These are phyloP conservation scores for Xylaria sp. DNA, from an alignment of 2,329 filamentous ascomycete genomes.

Conservation along the genomic window DNA sequence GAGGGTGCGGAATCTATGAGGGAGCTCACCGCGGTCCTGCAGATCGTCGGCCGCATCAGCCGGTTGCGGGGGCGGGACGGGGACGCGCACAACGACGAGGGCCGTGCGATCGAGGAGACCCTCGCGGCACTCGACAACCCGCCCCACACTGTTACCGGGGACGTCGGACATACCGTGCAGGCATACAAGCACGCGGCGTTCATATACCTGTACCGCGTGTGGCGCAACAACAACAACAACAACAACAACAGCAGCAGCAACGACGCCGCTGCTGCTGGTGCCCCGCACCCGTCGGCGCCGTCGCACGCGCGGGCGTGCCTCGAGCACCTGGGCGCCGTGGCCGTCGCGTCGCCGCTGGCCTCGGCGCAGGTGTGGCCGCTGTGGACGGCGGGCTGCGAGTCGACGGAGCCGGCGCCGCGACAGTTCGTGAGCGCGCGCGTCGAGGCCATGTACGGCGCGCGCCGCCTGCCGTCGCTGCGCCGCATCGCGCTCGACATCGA, in stretches of 20 bases:
- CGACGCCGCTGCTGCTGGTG: no score
- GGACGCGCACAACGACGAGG: slow-evolving; percentile 12
- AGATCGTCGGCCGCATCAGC: slow-evolving; percentile 31
- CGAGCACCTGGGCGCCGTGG: slow-evolving; percentile 29
- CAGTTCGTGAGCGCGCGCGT: slow-evolving; percentile 31
- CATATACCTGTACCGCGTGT: slow-evolving; percentile 38
- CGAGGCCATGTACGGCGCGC: slow-evolving; percentile 33
- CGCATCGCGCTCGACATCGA: slow-evolving; percentile 36
- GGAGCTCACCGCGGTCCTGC: slow-evolving; percentile 26
- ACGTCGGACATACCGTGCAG: slow-evolving; percentile 32
- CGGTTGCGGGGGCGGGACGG: slow-evolving; percentile 25
- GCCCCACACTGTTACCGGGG: slow-evolving; percentile 13
- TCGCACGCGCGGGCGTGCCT: slow-evolving; percentile 33
- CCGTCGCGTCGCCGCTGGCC: slow-evolving; percentile 33
- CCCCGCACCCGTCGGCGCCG: slow-evolving; percentile 24
- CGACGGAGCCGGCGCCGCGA: slow-evolving; percentile 28
- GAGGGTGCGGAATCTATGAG: slow-evolving; percentile 26
- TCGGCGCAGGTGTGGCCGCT: slow-evolving; percentile 38
- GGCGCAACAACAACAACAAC: no score
- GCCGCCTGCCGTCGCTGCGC: slow-evolving; percentile 34
- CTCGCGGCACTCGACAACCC: slow-evolving; percentile 21
- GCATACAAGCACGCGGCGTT: slow-evolving; percentile 38
- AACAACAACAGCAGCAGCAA: no score
- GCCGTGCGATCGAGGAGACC: slow-evolving; percentile 15
- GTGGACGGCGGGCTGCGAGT: slow-evolving; percentile 39